Conservation (phyloP, 352 stramenopile species). For the Globisporangium lucens region DNA sequence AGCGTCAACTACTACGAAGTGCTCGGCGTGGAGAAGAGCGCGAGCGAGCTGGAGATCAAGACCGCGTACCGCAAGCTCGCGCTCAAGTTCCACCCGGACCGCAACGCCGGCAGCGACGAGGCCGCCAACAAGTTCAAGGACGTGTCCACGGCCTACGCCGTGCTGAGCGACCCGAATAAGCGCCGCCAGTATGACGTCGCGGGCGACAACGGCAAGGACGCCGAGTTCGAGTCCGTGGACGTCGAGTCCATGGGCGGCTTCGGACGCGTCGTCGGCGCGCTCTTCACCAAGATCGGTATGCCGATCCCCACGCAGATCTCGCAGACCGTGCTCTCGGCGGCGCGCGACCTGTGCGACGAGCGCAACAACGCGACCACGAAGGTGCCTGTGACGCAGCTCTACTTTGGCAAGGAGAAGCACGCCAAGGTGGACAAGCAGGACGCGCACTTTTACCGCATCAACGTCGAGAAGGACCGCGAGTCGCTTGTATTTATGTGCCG, state of each 20-base stretch:
- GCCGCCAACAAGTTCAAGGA: slow-evolving; percentile 85
- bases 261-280: slow-evolving; percentile 75
- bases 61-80: slow-evolving; percentile 85
- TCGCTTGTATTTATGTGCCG: slow-evolving; percentile 83
- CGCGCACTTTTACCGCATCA: slow-evolving; percentile 83
- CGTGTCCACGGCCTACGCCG: slow-evolving; percentile 80
- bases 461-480: slow-evolving; percentile 65
- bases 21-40: slow-evolving; percentile 86
- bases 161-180: slow-evolving; percentile 87
- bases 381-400: slow-evolving; percentile 54
- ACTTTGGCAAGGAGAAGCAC: slow-evolving; percentile 69
- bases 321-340: slow-evolving; percentile 75
- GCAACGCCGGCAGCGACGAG: slow-evolving; percentile 75
- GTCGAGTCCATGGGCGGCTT: slow-evolving; percentile 84
- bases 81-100: slow-evolving; percentile 89
- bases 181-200: slow-evolving; percentile 83
- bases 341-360: slow-evolving; percentile 71
- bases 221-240: slow-evolving; percentile 80
- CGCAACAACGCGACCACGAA: slow-evolving; percentile 65
- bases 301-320: slow-evolving; percentile 88
- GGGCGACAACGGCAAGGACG: slow-evolving; percentile 65
- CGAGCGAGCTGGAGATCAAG: slow-evolving; percentile 90
- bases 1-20: slow-evolving; percentile 82
- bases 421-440: slow-evolving; percentile 86
- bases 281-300: slow-evolving; percentile 89